Percentiles rank a stretch among this genome's conserved stretches.
Conservation (phyloP, 129 eudicot species). For the Saposhnikovia divaricata region DNA sequence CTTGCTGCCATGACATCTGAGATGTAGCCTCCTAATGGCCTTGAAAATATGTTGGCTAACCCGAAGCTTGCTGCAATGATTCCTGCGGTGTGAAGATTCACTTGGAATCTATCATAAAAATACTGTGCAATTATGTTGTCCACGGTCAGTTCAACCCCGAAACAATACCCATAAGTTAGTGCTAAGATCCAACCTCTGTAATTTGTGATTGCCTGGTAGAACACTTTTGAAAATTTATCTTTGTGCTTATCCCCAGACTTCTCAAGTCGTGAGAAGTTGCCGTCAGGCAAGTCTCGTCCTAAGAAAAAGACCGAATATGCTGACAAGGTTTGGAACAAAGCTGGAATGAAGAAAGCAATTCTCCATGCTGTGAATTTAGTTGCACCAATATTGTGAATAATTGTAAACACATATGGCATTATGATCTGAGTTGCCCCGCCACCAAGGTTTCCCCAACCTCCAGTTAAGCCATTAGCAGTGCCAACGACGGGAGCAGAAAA, state of each 20-base stretch:
- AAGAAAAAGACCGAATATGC: constrained; percentile 21
- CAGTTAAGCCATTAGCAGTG: constrained; percentile 29
- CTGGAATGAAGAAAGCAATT: constrained; percentile 32
- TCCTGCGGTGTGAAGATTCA: constrained; percentile 28
- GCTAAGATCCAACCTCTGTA: constrained; percentile 33
- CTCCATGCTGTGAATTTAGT: constrained; percentile 25
- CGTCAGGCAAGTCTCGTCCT: constrained; percentile 33
- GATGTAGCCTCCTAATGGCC: constrained; percentile 25
- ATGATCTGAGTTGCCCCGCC: constrained; percentile 32
- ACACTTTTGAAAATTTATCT: constrained; percentile 12
- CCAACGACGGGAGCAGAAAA: constrained; percentile 24
- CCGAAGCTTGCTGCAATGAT: constrained; percentile 30
- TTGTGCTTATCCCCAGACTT: constrained; percentile 23
- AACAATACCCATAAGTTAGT: constrained; percentile 30
- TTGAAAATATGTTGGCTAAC: constrained; percentile 22
- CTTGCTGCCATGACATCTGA: constrained; percentile 21
- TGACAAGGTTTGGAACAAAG: constrained; percentile 19
- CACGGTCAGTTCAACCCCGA: constrained; percentile 27
- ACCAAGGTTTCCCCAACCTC: constrained; percentile 34
- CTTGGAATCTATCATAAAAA: constrained; percentile 25
- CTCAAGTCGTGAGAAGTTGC: constrained; percentile 12
- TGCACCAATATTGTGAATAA: constrained; percentile 12
- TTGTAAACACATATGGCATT: constrained; percentile 26
- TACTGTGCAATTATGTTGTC: constrained; percentile 31
- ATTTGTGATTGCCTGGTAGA: constrained; percentile 17